A percentile compares a stretch with the other conserved stretches of the same genome.
Evolutionary conservation across 805 yeast genomes (phyloP).

Genomic region (Jamesozyma piceae): DNA sequence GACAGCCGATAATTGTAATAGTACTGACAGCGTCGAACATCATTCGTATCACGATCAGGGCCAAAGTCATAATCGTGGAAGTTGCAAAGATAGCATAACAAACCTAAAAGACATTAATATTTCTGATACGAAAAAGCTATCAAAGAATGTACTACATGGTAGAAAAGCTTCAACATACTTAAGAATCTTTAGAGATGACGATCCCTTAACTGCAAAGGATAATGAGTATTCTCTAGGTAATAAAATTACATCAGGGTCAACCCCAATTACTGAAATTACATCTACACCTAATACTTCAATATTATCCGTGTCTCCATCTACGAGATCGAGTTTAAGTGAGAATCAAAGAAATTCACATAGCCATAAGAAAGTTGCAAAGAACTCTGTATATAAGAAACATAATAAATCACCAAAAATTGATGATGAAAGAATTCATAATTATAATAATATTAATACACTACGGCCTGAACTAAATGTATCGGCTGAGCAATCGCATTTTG

Average conservation of each 20-base stretch:
- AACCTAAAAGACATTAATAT: conserved; percentile 22
- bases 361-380: neutral
- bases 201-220: conserved; percentile 3
- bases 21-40: neutral
- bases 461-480: neutral
- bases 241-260: neutral
- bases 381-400: neutral
- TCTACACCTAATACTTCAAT: neutral
- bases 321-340: neutral
- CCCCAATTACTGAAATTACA: neutral
- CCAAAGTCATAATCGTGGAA: neutral
- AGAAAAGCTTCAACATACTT: conserved; percentile 30
- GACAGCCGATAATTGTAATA: neutral
- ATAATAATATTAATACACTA: neutral
- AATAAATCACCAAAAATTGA: neutral
- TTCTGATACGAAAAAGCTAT: conserved; percentile 15
- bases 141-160: conserved; percentile 23
- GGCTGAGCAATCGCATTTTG: neutral
- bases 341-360: neutral
- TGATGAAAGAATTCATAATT: neutral
- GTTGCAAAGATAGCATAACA: neutral
- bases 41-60: neutral
- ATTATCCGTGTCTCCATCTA: neutral
- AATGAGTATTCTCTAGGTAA: neutral
- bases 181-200: conserved; percentile 29